Conservation (phyloP, 306 rosid genomes). For the Corylus americana region DNA sequence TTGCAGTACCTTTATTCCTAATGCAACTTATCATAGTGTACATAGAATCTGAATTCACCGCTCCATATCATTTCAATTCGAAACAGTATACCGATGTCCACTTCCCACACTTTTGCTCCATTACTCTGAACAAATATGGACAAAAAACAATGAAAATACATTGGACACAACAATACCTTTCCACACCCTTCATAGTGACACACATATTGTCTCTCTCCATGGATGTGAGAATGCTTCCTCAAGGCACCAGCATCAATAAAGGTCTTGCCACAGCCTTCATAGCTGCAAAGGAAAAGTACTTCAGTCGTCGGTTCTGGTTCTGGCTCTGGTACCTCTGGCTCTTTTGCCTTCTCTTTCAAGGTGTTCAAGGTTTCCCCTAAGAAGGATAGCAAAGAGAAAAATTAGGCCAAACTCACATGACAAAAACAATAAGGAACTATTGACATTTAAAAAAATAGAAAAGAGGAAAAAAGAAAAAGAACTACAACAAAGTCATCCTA, state of each 20-base stretch:
- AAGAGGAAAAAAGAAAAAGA: not conserved
- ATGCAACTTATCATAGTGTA: not conserved
- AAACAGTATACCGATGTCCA: not conserved
- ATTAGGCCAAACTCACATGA: constrained; percentile 28
- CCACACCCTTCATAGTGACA: constrained; percentile 94
- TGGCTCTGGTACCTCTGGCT: constrained; percentile 70
- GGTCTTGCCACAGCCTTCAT: constrained; percentile 92
- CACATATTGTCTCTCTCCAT: constrained; percentile 89
- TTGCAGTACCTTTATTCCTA: not conserved
- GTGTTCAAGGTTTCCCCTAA: constrained; percentile 71
- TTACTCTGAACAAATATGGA: not conserved
- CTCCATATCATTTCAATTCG: not conserved
- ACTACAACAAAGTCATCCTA: not conserved
- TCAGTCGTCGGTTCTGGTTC: constrained; percentile 98
- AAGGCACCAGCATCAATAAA: constrained; percentile 97
- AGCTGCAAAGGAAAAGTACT: constrained; percentile 98
- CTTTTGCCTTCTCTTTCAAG: constrained; percentile 68
- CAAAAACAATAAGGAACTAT: constrained; percentile 1
- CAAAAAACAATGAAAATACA: not conserved
- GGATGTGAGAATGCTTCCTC: constrained; percentile 97
- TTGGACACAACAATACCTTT: constrained; percentile 54
- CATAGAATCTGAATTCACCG: not conserved
- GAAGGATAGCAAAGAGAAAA: constrained; percentile 29
- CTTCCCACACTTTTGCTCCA: not conserved
- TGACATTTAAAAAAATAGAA: not conserved